Evolutionary conservation across 495 filamentous ascomycete genomes (phyloP).

Genomic region (Delitschia confertaspora): DNA sequence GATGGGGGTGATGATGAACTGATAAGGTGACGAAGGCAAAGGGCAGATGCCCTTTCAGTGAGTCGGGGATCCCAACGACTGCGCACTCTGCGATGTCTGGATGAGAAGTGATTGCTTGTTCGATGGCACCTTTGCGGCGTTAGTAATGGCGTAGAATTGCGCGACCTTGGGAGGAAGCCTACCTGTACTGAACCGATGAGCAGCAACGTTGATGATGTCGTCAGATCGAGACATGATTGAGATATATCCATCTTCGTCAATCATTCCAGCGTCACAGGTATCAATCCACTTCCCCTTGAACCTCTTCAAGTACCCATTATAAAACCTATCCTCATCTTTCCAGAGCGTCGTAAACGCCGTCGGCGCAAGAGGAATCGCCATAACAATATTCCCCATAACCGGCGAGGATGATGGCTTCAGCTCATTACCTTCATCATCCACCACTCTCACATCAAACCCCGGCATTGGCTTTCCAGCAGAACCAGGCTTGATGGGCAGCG

Average conservation of each 20-base stretch:
- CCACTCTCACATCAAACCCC: conserved; percentile 76
- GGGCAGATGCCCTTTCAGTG: conserved; percentile 79
- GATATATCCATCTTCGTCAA: conserved; percentile 75
- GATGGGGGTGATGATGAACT: conserved; percentile 39
- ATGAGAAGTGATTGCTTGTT: conserved; percentile 80
- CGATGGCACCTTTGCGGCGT: conserved; percentile 55
- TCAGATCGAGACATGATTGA: conserved; percentile 80
- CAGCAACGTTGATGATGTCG: conserved; percentile 93
- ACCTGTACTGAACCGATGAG: conserved; percentile 86
- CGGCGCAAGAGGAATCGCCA: conserved; percentile 71
- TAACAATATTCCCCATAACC: conserved; percentile 93
- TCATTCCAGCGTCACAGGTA: conserved; percentile 80
- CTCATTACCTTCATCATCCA: conserved; percentile 68
- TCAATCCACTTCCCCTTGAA: conserved; percentile 78
- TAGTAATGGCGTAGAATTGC: neutral
- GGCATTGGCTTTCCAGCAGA: conserved; percentile 85
- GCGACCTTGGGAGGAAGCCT: conserved; percentile 19
- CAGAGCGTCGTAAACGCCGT: conserved; percentile 80
- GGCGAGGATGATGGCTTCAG: conserved; percentile 51
- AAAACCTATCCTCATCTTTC: conserved; percentile 75
- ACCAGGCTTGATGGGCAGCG: conserved; percentile 62
- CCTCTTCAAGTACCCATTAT: conserved; percentile 66
- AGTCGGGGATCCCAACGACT: conserved; percentile 76
- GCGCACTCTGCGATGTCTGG: conserved; percentile 69
- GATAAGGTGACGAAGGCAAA: conserved; percentile 73